Percentiles rank a stretch among this genome's conserved stretches.
phyloP scores from a whole-genome alignment of 169 alveolate species.

The Eimeria maxima region DNA sequence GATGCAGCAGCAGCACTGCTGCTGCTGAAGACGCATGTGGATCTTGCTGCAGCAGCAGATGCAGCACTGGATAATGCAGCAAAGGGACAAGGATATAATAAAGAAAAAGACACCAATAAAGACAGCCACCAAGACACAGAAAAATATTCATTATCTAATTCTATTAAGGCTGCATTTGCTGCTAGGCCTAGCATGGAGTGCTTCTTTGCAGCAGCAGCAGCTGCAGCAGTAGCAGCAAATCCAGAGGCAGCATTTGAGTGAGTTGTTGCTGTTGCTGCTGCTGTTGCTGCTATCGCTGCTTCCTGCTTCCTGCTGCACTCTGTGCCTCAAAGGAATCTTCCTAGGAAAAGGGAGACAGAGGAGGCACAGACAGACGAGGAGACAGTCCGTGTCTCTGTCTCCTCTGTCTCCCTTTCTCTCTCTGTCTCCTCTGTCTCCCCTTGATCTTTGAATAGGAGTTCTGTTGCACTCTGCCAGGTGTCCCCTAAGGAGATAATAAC shows the following conservation, averaged over 20 bases:
- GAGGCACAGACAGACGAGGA: neutral
- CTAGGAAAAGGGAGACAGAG: neutral
- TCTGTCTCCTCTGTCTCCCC: neutral
- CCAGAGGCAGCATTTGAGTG: neutral
- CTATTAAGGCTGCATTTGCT: neutral
- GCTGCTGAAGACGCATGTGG: slow-evolving; percentile 32
- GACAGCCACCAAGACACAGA: neutral
- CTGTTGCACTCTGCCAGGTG: neutral
- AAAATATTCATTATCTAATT: neutral
- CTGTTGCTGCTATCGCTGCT: neutral
- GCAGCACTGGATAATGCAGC: slow-evolving; percentile 5
- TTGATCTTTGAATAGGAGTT: neutral
- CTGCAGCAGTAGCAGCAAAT: slow-evolving; percentile 15
- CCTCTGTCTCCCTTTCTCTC: neutral
- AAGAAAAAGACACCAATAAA: neutral
- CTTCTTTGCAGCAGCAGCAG: slow-evolving; percentile 2
- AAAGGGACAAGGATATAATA: neutral
- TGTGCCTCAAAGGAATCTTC: neutral
- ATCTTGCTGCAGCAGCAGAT: slow-evolving; percentile 53
- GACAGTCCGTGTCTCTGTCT: neutral
- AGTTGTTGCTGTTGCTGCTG: neutral
- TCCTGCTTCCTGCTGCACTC: neutral
- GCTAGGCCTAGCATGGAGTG: slow-evolving; percentile 27
- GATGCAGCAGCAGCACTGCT: slow-evolving; percentile 32
- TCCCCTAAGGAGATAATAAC: too few species aligned